Evolutionary conservation across 1,139 yeast genomes (phyloP), one percentile per base, ranked within the genome.

Genomic region (Kodamaea sp.): DNA sequence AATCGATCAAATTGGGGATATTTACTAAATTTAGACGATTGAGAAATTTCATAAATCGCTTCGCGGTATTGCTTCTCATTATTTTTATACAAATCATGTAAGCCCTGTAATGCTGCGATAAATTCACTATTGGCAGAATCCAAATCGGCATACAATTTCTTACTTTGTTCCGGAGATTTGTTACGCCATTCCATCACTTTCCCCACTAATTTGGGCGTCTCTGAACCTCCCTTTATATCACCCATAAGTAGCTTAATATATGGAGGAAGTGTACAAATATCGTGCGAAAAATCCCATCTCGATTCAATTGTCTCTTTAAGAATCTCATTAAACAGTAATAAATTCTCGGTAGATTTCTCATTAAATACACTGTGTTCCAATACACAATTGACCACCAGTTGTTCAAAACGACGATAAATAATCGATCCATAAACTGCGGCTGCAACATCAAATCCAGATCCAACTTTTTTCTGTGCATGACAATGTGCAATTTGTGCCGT

Each of bases 371-470:
- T 34, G 26, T 41, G 39, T 10, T 66, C 67, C 28, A 73, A 53
- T 25, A 80, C 57, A 2, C 58, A 54, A 31, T 71, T 66, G 30
- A 84, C 74, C 27, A 80, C 48, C 8, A 48, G 52, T 0, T 89
- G 86, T 7, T 65, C 63, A 54, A 92, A 92, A 44, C 98, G 68
- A 29, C 77, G 72, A 60, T 92, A 92, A 5, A 81, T 73, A 34
- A 90, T 84, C 0, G 96, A 85, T 2, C 98, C 98, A 60, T 75
- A 92, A 0, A 87, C 83, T 0, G 98, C 98, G 7, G 97, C 83
- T 0, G 96, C 97, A 31, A 94, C 95, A 57, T 92, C 98, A 59
- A 92, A 92, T 0, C 98, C 98, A 2, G 96, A 87, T 0, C 98
- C 98, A 24, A 92, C 81, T 59, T 94, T 94, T 32, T 87, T 86